phyloP scores from a whole-genome alignment of 768 basidiomycete species.

The Pleurotus salmoneostramineus region DNA sequence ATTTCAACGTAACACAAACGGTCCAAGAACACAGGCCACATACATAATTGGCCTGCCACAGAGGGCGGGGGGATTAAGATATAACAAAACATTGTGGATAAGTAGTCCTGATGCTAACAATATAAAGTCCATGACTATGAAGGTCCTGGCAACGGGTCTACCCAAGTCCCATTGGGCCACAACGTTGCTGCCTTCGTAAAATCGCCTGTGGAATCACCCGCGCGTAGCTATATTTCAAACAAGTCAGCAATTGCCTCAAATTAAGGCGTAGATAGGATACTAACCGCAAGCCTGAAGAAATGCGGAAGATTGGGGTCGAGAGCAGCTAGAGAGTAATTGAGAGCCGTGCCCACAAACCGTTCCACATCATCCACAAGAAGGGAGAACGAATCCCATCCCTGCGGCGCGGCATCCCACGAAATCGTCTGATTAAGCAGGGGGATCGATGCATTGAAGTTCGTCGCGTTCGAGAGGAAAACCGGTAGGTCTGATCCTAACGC shows the following conservation, averaged over 20 bases:
- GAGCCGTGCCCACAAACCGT: slow-evolving; percentile 62
- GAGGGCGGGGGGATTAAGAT: too few relatives aligned
- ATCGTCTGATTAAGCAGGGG: slow-evolving; percentile 53
- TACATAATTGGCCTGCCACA: too few relatives aligned
- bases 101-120: too few relatives aligned
- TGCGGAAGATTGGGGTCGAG: slow-evolving; percentile 61
- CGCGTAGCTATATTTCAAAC: slow-evolving; percentile 16
- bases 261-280: slow-evolving; percentile 21
- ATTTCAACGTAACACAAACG: too few relatives aligned
- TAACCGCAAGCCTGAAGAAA: slow-evolving; percentile 78
- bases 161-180: slow-evolving; percentile 81
- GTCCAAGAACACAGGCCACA: too few relatives aligned
- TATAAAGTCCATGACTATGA: slow-evolving; percentile 23
- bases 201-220: slow-evolving; percentile 42
- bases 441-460: slow-evolving; percentile 54
- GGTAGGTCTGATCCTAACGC: slow-evolving; percentile 68
- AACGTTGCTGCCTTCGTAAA: slow-evolving; percentile 77
- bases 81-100: too few relatives aligned
- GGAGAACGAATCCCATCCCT: slow-evolving; percentile 71
- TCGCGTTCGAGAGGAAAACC: slow-evolving; percentile 70
- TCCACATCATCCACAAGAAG: slow-evolving; percentile 87
- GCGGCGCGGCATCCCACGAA: slow-evolving; percentile 48
- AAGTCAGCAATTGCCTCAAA: background rate
- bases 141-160: slow-evolving; percentile 67
- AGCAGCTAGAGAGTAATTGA: slow-evolving; percentile 68